Conservation (phyloP, 495 filamentous ascomycete genomes). For the Lentithecium fluviatile region DNA sequence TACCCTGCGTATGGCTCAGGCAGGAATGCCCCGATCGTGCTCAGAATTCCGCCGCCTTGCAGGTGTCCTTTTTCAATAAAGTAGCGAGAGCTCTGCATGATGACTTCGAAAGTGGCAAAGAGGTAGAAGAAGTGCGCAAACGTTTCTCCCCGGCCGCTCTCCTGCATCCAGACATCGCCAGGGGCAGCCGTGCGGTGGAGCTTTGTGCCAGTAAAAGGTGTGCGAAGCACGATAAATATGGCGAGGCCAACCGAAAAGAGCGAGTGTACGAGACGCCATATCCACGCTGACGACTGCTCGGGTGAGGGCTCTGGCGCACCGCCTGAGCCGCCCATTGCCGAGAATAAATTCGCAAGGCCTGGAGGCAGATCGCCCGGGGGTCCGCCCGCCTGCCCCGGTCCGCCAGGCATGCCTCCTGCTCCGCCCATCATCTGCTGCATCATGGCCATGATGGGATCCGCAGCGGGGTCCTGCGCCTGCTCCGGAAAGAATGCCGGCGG, state of each 20-base stretch:
- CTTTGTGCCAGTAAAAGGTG: constrained; percentile 59
- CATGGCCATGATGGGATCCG: constrained; percentile 62
- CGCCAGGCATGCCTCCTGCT: constrained; percentile 41
- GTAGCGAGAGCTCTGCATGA: constrained; percentile 66
- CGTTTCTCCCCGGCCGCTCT: constrained; percentile 25
- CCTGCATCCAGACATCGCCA: constrained; percentile 33
- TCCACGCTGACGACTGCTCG: constrained; percentile 50
- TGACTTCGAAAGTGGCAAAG: constrained; percentile 77
- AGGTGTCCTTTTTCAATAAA: constrained; percentile 58
- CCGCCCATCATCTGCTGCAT: constrained; percentile 60
- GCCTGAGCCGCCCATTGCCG: constrained; percentile 40
- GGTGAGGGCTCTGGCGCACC: constrained; percentile 38
- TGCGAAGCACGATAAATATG: constrained; percentile 64
- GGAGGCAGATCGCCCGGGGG: constrained; percentile 47
- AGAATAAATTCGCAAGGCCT: constrained; percentile 47
- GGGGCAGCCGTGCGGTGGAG: constrained; percentile 34
- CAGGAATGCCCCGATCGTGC: constrained; percentile 55
- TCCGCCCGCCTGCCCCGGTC: constrained; percentile 35
- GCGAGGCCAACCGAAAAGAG: constrained; percentile 69
- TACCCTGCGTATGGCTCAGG: constrained; percentile 58
- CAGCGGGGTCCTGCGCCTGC: constrained; percentile 39
- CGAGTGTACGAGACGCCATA: constrained; percentile 78
- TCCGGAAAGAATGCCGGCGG: constrained; percentile 16
- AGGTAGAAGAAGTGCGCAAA: constrained; percentile 59
- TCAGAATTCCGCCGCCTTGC: constrained; percentile 53